phyloP scores from a whole-genome alignment of 1,284 basidiomycete genomes.

The Rhodotorula sp. region DNA sequence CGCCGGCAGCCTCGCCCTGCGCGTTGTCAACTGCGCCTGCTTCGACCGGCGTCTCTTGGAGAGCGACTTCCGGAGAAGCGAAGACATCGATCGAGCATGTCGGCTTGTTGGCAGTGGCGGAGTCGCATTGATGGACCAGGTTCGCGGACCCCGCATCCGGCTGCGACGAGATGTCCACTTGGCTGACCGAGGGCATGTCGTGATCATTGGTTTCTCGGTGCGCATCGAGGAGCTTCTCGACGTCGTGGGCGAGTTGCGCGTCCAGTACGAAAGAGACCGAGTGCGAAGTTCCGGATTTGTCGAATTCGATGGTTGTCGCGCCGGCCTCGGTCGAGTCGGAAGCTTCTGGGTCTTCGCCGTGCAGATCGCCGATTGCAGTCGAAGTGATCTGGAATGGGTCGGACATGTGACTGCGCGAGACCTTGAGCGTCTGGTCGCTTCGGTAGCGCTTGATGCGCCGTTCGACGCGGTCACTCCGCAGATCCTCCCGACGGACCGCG shows the following conservation, averaged over 20 bases:
- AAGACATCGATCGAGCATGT: too few relatives aligned
- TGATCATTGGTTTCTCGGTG: not conserved
- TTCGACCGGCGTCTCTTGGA: too few relatives aligned
- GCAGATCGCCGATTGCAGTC: conserved; percentile 7
- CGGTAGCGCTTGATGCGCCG: conserved; percentile 80
- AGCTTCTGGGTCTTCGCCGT: not conserved
- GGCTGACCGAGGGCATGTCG: not conserved
- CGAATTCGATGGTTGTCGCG: not conserved
- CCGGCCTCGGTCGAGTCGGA: not conserved
- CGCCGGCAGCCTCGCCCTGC: too few relatives aligned
- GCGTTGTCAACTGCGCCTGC: too few relatives aligned
- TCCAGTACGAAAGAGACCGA: not conserved
- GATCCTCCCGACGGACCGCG: conserved; percentile 74
- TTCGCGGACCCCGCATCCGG: not conserved
- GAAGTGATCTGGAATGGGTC: not conserved
- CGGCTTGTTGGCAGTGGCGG: not conserved
- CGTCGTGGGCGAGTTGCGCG: not conserved
- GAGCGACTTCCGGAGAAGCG: too few relatives aligned
- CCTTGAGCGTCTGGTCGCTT: conserved; percentile 57
- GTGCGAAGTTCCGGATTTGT: not conserved
- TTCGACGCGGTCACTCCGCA: conserved; percentile 79
- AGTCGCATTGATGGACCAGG: not conserved
- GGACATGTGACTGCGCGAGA: not conserved
- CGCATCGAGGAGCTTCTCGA: not conserved
- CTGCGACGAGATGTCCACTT: not conserved